phyloP scores from a whole-genome alignment of 2,329 filamentous ascomycete genomes.

The Amylocarpus encephaloides region DNA sequence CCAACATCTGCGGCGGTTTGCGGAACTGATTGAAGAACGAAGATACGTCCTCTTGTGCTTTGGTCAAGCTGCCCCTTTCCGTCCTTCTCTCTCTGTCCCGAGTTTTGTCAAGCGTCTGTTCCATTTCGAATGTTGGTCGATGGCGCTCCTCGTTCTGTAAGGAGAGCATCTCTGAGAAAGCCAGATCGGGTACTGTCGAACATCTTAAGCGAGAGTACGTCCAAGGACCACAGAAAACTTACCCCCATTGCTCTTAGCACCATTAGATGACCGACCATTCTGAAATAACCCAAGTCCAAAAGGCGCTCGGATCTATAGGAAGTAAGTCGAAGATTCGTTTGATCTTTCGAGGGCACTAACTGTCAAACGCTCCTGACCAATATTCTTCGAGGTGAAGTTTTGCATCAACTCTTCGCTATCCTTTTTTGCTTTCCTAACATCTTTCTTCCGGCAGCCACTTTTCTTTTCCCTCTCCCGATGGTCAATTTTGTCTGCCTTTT shows the following conservation, averaged over 20 bases:
- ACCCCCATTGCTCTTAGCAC: slow-evolving; percentile 34
- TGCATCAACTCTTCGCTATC: slow-evolving; percentile 42
- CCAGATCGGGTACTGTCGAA: slow-evolving; percentile 43
- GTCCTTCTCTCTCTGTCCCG: slow-evolving; percentile 24
- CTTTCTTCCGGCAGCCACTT: slow-evolving; percentile 26
- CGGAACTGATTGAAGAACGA: slow-evolving; percentile 24
- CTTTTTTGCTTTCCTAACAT: slow-evolving; percentile 20
- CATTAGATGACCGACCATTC: slow-evolving; percentile 37
- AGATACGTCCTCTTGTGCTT: slow-evolving; percentile 25
- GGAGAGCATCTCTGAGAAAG: slow-evolving; percentile 47
- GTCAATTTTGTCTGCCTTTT: slow-evolving; percentile 16
- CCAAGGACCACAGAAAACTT: slow-evolving; percentile 19
- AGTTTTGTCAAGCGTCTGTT: slow-evolving; percentile 26
- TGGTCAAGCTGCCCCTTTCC: background rate
- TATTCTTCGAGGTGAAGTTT: slow-evolving; percentile 49
- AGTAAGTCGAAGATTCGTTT: slow-evolving; percentile 9
- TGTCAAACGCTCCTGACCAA: slow-evolving; percentile 47
- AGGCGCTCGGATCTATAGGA: slow-evolving; percentile 32
- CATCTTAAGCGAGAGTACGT: slow-evolving; percentile 1
- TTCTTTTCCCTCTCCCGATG: slow-evolving; percentile 1
- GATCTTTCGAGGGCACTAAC: slow-evolving; percentile 32
- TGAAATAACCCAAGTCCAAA: slow-evolving; percentile 40
- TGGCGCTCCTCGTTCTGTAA: slow-evolving; percentile 29
- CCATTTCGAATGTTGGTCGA: slow-evolving; percentile 17
- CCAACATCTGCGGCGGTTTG: slow-evolving; percentile 12